Conservation (phyloP, 352 stramenopile genomes). For the Aphanomyces cochlioides region DNA sequence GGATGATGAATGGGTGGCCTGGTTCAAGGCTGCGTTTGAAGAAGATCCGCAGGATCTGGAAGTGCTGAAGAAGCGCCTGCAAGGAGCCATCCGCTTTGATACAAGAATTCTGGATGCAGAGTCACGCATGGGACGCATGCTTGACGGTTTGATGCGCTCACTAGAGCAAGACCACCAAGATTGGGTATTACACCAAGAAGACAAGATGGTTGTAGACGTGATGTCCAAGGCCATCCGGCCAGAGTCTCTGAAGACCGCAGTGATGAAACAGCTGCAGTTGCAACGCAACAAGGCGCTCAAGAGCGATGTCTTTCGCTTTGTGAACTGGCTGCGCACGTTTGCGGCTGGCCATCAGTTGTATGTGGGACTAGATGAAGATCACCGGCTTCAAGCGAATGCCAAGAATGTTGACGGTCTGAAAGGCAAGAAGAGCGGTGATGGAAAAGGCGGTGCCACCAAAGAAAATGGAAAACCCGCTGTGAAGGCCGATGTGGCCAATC, state of each 20-base stretch:
- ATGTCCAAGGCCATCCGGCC: conserved; percentile 24
- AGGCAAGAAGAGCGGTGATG: not conserved
- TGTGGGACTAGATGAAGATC: not conserved
- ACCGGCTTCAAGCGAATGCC: not conserved
- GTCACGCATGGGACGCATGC: conserved; percentile 23
- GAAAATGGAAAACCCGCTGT: too few species aligned
- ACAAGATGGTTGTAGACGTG: conserved; percentile 5
- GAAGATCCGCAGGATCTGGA: conserved; percentile 17
- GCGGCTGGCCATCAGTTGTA: not conserved
- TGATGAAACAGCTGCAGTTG: conserved; percentile 22
- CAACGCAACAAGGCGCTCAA: not conserved
- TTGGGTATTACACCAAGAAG: conserved; percentile 23
- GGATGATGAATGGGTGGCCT: conserved; percentile 19
- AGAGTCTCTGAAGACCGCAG: conserved; percentile 12
- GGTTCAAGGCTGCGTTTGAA: too few species aligned
- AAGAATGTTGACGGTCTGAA: conserved; percentile 17
- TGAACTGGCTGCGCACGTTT: too few species aligned
- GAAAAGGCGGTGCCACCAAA: too few species aligned
- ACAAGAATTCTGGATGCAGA: conserved; percentile 19
- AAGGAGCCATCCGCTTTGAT: conserved; percentile 17
- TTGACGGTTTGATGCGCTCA: conserved; percentile 15
- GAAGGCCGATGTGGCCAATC: too few species aligned
- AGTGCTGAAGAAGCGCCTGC: conserved; percentile 10
- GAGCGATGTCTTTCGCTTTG: not conserved
- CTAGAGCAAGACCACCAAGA: conserved; percentile 23